Evolutionary conservation across 352 stramenopile species (phyloP), one percentile per base, ranked within the genome.

Genomic region (Pythium rishiriense): DNA sequence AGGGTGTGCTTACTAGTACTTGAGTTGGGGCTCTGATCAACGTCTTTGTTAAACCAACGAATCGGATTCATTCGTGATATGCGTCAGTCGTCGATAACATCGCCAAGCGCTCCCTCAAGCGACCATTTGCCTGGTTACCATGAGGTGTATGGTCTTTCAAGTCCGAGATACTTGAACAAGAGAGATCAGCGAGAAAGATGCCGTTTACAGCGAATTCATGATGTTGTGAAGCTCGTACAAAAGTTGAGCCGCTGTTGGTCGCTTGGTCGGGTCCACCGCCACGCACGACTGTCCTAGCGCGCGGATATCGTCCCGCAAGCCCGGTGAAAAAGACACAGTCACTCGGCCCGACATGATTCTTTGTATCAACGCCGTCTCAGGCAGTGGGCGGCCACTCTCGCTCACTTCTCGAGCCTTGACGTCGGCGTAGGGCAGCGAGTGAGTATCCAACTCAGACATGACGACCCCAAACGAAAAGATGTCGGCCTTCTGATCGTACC

Each of bases 191-290:
- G 31, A 50, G 4, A 39, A 53, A 33, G 35, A 6, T 39, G 6
- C 47, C 26, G 35, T 35, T 50, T 39, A 64, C 58, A 64, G 24
- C 58, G 58, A 64, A 35, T 64, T 57, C 35, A 41, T 42, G 58
- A 66, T 66, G 49, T 66, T 66, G 37, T 69, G 52, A 28, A 69
- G 53, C 24, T 64, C 62, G 31, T 69, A 69, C n/a, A 69, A 46
- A 37, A 69, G 12, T 12, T 66, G 58, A 1, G 47, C 24, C 4
- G 58, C 58, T 7, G 58, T 66, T 2, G 58, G 58, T n/a, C 58
- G 35, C n/a, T 4, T 21, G 3, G 9, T 26, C 5, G 58, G 62
- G 19, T 61, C 42, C 43, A 61, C 1, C 24, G 51, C 21, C 6
- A 66, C 48, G 15, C 58, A 66, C 6, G 58, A 59, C 39, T 41